These are phyloP conservation scores for Phytophthora pistaciae DNA, from an alignment of 352 stramenopile species.

Conservation along the genomic window DNA sequence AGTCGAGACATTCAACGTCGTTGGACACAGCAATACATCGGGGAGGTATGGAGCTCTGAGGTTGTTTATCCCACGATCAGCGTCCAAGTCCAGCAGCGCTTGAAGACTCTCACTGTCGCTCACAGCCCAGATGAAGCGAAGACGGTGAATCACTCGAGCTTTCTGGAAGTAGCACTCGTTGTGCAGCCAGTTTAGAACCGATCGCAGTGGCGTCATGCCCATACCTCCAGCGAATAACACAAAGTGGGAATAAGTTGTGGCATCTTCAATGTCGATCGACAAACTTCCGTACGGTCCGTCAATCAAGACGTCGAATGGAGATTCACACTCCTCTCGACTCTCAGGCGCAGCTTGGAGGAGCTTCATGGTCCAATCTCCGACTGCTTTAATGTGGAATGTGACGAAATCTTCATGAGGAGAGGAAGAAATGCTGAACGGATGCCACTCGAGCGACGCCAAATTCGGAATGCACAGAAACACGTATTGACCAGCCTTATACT, in stretches of 20 bases:
- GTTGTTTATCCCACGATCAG: slow-evolving; percentile 16
- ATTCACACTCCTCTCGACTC: not conserved
- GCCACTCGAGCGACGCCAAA: slow-evolving; percentile 72
- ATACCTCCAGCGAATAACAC: slow-evolving; percentile 52
- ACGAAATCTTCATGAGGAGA: slow-evolving; percentile 63
- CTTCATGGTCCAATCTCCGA: slow-evolving; percentile 68
- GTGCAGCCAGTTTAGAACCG: slow-evolving; percentile 45
- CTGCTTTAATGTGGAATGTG: slow-evolving; percentile 61
- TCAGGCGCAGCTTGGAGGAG: slow-evolving; percentile 36
- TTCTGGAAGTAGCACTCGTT: slow-evolving; percentile 21
- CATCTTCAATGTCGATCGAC: slow-evolving; percentile 49
- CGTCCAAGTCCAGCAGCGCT: slow-evolving; percentile 21
- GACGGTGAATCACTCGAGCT: slow-evolving; percentile 32
- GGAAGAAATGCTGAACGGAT: slow-evolving; percentile 88
- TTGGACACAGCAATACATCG: slow-evolving; percentile 23
- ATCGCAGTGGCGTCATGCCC: slow-evolving; percentile 45
- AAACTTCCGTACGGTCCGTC: slow-evolving; percentile 59
- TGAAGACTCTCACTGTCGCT: slow-evolving; percentile 48
- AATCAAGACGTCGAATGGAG: slow-evolving; percentile 41
- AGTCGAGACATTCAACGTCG: slow-evolving; percentile 15
- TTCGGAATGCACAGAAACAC: slow-evolving; percentile 77
- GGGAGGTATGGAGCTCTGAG: slow-evolving; percentile 16
- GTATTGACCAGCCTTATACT: slow-evolving; percentile 64
- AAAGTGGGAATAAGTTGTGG: slow-evolving; percentile 49
- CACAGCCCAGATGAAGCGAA: slow-evolving; percentile 52